Evolutionary conservation across 2,329 filamentous ascomycete species (phyloP), one percentile per base, ranked within the genome.

Genomic region (Talaromyces sp.): DNA sequence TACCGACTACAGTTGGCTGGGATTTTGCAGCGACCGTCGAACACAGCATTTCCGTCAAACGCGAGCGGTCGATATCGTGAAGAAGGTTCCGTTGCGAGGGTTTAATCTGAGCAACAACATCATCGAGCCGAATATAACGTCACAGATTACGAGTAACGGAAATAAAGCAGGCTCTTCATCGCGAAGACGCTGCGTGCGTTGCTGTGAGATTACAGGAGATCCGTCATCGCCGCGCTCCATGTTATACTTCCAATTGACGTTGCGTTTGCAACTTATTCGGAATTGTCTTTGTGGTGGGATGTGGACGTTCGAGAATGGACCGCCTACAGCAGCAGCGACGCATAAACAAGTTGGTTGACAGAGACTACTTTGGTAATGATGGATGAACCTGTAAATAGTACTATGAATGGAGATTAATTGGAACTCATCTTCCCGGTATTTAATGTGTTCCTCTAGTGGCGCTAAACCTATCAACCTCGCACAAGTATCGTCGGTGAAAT

Each of bases 1-100:
- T 76, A 86, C 86, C 58, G 87, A 95, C 73, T 91, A 88, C 64
- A 83, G 82, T 58, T 85, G 91, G 74, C 81, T 95, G 11, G 89
- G 90, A 5, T 80, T 92, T 15, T 83, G 85, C 10, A 84, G 88
- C 62, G 86, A 88, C 66, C 77, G 77, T 15, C 79, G 80, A 19
- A 85, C 83, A 4, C 85, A 87, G 68, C 77, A 83, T 10, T 91
- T 89, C 75, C 85, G 85, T 67, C 82, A 83, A n/a, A 79, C 81
- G 34, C 83, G 88, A 72, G 82, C 89, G 27, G 80, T 84, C 8
- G 86, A 88, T 72, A 81, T 86, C 31, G 76, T 87, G 40, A 82
- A 83, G 73, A 88, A 84, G 78, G 76, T 77, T 61, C 76, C 77
- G 8, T n/a, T 66, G 45, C 60, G 53, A 31, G 58, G 60, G 2